Evolutionary conservation across 495 filamentous ascomycete species (phyloP), one percentile per base, ranked within the genome.

Genomic region (Lasiosphaeria hispida): DNA sequence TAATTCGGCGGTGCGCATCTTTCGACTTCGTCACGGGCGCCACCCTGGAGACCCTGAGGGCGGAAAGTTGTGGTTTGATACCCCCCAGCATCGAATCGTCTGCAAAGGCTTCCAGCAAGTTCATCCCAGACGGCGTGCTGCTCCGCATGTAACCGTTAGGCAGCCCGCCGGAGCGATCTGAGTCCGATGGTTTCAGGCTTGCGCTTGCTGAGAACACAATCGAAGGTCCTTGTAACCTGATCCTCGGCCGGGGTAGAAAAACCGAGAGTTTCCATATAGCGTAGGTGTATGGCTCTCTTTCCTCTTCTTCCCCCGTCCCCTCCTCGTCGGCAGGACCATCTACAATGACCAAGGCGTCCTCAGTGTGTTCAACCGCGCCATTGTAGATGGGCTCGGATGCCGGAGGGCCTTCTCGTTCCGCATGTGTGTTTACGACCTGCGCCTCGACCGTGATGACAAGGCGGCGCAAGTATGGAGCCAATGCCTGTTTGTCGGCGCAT

Each of bases 251-350:
- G 61, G 79, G 81, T 72, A 96, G 77, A 58, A 89, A 85, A n/a
- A 89, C 84, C 15, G 85, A 77, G 17, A 88, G 73, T 64, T 85
- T 91, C 92, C 92, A 96, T 53, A 93, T 78, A n/a, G 86, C 83
- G 59, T 91, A 83, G 15, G 87, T 77, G 67, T 85, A 80, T 10
- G 68, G 65, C 17, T 69, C 63, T n/a, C 58, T 70, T 11, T 66
- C 57, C 10, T 66, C 61, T 0, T 58, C 64, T 13, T 59, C 61
- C 17, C 50, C 76, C 61, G 83, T 75, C 14, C 66, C 63, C 9
- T 70, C 67, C 10, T 65, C 62, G 17, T 65, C 77, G 44, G 84
- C 79, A 19, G 74, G 75, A 37, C 77, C 74, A 53, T 84, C 81
- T 11, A 81, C 75, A 10, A 89, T 58, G 47, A 89, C 79, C 6